Evolutionary conservation across 345 rosid genomes (phyloP), one percentile per base, ranked within the genome.

Genomic region (Clausena lansium): DNA sequence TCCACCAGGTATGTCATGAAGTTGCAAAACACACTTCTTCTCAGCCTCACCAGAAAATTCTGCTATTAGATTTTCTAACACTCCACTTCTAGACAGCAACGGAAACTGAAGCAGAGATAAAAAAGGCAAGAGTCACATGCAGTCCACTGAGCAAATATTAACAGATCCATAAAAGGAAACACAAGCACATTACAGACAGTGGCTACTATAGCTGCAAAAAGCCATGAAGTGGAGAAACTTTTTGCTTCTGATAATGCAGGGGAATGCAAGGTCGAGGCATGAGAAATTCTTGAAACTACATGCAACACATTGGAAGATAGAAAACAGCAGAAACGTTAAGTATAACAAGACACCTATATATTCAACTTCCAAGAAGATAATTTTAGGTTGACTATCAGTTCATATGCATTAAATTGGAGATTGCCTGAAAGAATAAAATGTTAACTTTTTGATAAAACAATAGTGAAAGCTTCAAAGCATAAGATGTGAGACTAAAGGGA

Each of bases 1-100:
- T 71, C 97, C 97, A 33, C 97, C 98, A 8, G 99, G 98, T 24
- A 92, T 76, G 77, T 91, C 92, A 69, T 88, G 89, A 63, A 95
- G 92, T 78, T 83, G 88, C 69, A 94, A 75, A 38, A 76, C 65
- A 76, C 89, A 80, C 57, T 83, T 85, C 38, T 82, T 84, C 67
- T 84, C 92, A 17, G 80, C 81, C 57, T 81, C 82, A 14, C 39
- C 69, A 2, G 91, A 80, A 24, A 66, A 73, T 67, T 88, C 88
- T 75, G 80, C 88, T 2, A 90, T 89, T 15, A 86, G 86, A 67
- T 80, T 76, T 81, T 87, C 94, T 28, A 95, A 84, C 28, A 89
- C 83, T 74, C 88, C 85, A 82, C 99, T 95, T 87, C 93, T 87
- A 20, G 98, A 93, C 62, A 95, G 86, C 91, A 95, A 78, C 0